Percentiles rank a stretch among this genome's conserved stretches.
These are phyloP conservation scores for Phytopythium sindhum DNA, from an alignment of 352 stramenopile species.

Conservation along the genomic window DNA sequence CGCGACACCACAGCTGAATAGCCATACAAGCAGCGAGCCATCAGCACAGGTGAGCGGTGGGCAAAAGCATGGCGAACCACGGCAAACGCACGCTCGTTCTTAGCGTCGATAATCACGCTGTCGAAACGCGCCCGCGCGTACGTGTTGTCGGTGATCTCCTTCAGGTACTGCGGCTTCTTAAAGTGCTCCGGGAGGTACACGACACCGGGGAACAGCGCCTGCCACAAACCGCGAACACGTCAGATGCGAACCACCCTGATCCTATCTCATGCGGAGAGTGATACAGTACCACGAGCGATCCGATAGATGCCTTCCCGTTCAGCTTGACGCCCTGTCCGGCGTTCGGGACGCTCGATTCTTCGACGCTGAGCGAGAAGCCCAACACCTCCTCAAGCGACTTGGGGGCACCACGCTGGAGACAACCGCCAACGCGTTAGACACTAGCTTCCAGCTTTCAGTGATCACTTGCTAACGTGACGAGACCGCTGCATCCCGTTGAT, in stretches of 20 bases:
- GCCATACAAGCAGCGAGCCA: not conserved
- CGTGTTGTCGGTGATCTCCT: conserved; percentile 70
- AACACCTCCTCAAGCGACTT: conserved; percentile 51
- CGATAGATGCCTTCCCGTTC: conserved; percentile 49
- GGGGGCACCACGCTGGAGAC: conserved; percentile 23
- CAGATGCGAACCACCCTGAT: not conserved
- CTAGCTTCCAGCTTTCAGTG: not conserved
- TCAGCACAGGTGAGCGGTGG: not conserved
- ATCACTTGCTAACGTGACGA: not conserved
- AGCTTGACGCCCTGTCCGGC: conserved; percentile 78
- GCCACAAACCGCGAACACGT: not conserved
- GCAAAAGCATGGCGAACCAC: not conserved
- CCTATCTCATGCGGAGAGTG: not conserved
- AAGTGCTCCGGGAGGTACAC: conserved; percentile 86
- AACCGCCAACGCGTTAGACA: conserved; percentile 1
- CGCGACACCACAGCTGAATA: conserved; percentile 43
- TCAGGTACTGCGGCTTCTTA: conserved; percentile 72
- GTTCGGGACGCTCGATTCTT: conserved; percentile 53
- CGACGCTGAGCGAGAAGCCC: conserved; percentile 70
- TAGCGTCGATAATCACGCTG: conserved; percentile 84
- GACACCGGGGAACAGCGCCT: conserved; percentile 74
- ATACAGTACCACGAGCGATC: conserved; percentile 57
- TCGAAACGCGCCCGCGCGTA: conserved; percentile 81
- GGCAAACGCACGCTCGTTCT: conserved; percentile 53
- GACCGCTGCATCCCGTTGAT: not conserved